Percentiles rank a stretch among this genome's conserved stretches.
These are phyloP conservation scores for Leccinum pachyderme DNA, from an alignment of 1,284 basidiomycete genomes.

Conservation along the genomic window DNA sequence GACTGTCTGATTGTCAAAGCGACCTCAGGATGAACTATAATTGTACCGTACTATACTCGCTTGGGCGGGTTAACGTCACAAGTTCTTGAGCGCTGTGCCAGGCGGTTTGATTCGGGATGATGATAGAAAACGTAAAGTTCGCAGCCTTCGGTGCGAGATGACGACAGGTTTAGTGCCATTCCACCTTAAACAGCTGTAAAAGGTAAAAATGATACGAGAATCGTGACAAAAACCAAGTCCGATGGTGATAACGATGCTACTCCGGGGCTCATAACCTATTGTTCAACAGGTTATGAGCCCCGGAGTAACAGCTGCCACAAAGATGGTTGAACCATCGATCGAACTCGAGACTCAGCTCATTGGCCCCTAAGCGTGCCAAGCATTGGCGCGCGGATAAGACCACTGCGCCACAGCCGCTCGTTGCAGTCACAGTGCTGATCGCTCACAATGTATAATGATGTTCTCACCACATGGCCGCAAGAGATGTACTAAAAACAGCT, in stretches of 20 bases:
- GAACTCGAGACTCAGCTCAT: not conserved
- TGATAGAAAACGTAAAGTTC: conserved; percentile 17
- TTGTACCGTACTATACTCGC: not conserved
- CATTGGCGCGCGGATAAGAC: not conserved
- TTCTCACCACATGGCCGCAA: not conserved
- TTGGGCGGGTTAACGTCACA: conserved; percentile 15
- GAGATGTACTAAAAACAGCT: not conserved
- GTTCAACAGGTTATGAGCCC: conserved; percentile 29
- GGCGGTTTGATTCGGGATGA: not conserved
- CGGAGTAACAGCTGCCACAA: conserved; percentile 20
- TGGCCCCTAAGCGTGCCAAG: not conserved
- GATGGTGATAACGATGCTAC: conserved; percentile 13
- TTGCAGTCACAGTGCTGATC: not conserved
- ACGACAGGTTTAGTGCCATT: not conserved
- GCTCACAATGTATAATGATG: not conserved
- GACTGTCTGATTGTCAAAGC: conserved; percentile 1
- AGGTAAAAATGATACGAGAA: conserved; percentile 6
- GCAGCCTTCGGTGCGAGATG: conserved; percentile 7
- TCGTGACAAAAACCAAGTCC: not conserved
- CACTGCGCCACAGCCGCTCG: not conserved
- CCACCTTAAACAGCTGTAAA: not conserved
- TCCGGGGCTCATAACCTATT: conserved; percentile 18
- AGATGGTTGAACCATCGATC: conserved; percentile 4
- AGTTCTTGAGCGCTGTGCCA: conserved; percentile 1
- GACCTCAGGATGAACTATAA: not conserved